Conservation (phyloP, 192 early-diverging fungal species). For the Endogone sp. region DNA sequence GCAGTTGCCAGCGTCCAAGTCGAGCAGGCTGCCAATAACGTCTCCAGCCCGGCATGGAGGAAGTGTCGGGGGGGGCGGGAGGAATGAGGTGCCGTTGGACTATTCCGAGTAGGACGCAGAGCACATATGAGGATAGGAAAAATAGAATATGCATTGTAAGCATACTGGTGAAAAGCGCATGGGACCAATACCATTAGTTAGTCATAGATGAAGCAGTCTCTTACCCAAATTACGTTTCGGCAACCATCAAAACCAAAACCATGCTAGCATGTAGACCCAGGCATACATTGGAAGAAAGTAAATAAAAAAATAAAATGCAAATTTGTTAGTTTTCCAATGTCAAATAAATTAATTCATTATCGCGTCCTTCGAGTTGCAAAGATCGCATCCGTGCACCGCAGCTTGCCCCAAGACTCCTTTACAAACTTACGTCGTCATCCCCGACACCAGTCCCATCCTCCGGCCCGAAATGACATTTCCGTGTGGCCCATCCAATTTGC, state of each 20-base stretch:
- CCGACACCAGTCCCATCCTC: slow-evolving; percentile 79
- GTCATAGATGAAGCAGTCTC: too few species aligned
- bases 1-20: slow-evolving; percentile 58
- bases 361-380: too few species aligned
- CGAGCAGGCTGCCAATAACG: slow-evolving; percentile 48
- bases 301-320: too few species aligned
- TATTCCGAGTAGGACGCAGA: background rate
- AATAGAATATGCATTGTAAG: background rate
- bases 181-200: too few species aligned
- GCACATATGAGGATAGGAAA: background rate
- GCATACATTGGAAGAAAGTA: slow-evolving; percentile 23
- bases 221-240: slow-evolving; percentile 71
- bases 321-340: too few species aligned
- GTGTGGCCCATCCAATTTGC: slow-evolving; percentile 77
- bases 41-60: slow-evolving; percentile 54
- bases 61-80: slow-evolving; percentile 37
- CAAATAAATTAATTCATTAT: too few species aligned
- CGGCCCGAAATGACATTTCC: slow-evolving; percentile 60
- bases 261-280: too few species aligned
- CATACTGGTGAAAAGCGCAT: too few species aligned
- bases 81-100: slow-evolving; percentile 41
- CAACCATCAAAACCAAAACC: slow-evolving; percentile 81
- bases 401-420: background rate
- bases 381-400: background rate
- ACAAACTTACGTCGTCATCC: slow-evolving; percentile 45